Base-by-base conservation (phyloP, 2,329 filamentous ascomycete species). In the Fusarium piperis region DNA sequence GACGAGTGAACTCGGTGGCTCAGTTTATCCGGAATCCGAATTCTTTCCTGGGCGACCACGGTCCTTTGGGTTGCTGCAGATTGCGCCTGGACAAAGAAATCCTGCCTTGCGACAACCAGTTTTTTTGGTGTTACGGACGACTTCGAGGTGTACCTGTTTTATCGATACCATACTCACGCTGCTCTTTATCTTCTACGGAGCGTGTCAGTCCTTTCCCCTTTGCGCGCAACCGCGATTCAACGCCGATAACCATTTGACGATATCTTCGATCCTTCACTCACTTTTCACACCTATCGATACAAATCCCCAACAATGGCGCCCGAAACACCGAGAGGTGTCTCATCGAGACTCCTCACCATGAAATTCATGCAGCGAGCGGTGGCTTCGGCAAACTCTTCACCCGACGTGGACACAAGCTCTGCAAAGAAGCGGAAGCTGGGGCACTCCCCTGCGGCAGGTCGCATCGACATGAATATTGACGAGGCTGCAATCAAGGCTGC, bases 281-380 rank as follows among this genome's bases (percentile, higher is more conserved):
- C 15, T 11, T 26, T 32, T 18, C 13, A 39, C 18, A n/a, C 16
- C 33, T 18, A 56, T 41, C 48, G 32, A 61, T 38, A 16, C 30
- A 35, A 59, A n/a, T n/a, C 36, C 13, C 11, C 58, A 52, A 73
- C 10, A 53, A 86, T 87, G 80, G 81, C 86, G 74, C 82, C 86
- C 67, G 83, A 85, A 78, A 90, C 85, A 67, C 85, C 89, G 52
- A 88, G 88, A 81, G 87, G 86, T 51, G 94, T 97, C 90, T 97
- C 95, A 70, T 95, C 92, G 65, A 91, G 94, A 74, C 91, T 98
- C 53, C 87, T 97, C 78, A 95, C 93, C 38, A 98, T 97, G 94
- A 97, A 97, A 85, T 98, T 98, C 80, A 98, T 98, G 95, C 95
- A 97, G 85, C 90, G 95, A 77, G 93, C 93, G 70, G 92, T 91